These are phyloP conservation scores for Pyrenula aspistea DNA, from an alignment of 495 filamentous ascomycete species.

Conservation along the genomic window DNA sequence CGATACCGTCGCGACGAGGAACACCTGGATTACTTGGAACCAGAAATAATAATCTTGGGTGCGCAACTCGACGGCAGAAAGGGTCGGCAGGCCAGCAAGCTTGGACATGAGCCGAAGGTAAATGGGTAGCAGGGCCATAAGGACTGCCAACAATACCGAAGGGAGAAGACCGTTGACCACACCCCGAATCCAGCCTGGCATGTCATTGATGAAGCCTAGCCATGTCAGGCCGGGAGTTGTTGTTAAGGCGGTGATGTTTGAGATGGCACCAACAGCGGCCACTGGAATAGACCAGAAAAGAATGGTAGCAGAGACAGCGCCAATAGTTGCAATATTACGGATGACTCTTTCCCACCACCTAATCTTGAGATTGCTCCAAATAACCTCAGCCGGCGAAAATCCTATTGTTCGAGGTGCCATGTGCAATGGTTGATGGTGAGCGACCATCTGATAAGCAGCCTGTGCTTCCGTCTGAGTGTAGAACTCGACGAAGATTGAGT, in stretches of 20 bases:
- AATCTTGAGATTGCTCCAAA: slow-evolving; percentile 81
- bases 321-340: slow-evolving; percentile 54
- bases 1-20: slow-evolving; percentile 73
- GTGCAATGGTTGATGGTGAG: slow-evolving; percentile 80
- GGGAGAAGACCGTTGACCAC: slow-evolving; percentile 80
- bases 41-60: slow-evolving; percentile 88
- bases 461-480: slow-evolving; percentile 71
- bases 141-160: slow-evolving; percentile 61
- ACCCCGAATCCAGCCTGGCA: slow-evolving; percentile 63
- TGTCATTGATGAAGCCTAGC: slow-evolving; percentile 59
- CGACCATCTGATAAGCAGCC: slow-evolving; percentile 65
- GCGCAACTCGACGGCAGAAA: slow-evolving; percentile 69
- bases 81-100: slow-evolving; percentile 64
- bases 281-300: slow-evolving; percentile 92
- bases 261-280: slow-evolving; percentile 72
- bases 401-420: slow-evolving; percentile 91
- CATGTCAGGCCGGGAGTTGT: slow-evolving; percentile 37
- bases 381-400: slow-evolving; percentile 69
- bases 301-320: slow-evolving; percentile 65
- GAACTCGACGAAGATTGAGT: slow-evolving; percentile 74
- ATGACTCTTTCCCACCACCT: slow-evolving; percentile 79
- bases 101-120: slow-evolving; percentile 72
- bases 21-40: slow-evolving; percentile 93
- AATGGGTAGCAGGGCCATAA: slow-evolving; percentile 85
- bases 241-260: slow-evolving; percentile 65